Conservation (phyloP, 345 rosid species). For the Citrus trifoliata region DNA sequence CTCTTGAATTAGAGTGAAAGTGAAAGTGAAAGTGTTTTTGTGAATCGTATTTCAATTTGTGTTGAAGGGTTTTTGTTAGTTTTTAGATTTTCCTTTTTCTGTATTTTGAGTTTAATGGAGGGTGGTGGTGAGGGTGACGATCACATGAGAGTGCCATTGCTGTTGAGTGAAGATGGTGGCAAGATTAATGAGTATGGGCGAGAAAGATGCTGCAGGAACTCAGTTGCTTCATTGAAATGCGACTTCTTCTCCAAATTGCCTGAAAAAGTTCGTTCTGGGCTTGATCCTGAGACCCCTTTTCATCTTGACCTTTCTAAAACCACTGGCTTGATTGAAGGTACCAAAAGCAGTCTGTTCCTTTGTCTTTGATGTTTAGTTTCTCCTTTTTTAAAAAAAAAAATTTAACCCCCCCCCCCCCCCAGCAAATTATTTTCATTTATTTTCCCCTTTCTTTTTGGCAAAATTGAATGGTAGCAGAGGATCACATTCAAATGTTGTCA, state of each 20-base stretch:
- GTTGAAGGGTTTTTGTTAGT: not conserved
- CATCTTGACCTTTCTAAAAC: constrained; percentile 26
- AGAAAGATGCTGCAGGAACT: not conserved
- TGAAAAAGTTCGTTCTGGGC: constrained; percentile 27
- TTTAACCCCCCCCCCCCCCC: too few relatives aligned
- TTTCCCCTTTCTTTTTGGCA: not conserved
- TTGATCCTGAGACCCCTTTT: constrained; percentile 34
- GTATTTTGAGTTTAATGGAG: not conserved
- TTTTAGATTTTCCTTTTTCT: too few relatives aligned
- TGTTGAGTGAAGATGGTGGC: not conserved
- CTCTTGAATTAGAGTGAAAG: not conserved
- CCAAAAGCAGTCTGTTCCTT: not conserved
- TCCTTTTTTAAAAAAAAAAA: not conserved
- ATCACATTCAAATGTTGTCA: not conserved
- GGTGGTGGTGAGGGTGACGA: not conserved
- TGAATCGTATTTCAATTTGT: not conserved
- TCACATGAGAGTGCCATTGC: constrained; percentile 3
- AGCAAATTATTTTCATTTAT: not conserved
- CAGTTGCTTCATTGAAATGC: constrained; percentile 11
- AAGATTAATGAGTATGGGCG: not conserved
- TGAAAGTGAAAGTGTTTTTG: not conserved
- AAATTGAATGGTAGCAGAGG: not conserved
- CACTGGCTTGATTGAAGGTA: constrained; percentile 29
- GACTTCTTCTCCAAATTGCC: constrained; percentile 36
- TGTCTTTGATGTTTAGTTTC: not conserved